Evolutionary conservation across 495 filamentous ascomycete genomes (phyloP), one percentile per base, ranked within the genome.

Genomic region (Talaromyces liani): DNA sequence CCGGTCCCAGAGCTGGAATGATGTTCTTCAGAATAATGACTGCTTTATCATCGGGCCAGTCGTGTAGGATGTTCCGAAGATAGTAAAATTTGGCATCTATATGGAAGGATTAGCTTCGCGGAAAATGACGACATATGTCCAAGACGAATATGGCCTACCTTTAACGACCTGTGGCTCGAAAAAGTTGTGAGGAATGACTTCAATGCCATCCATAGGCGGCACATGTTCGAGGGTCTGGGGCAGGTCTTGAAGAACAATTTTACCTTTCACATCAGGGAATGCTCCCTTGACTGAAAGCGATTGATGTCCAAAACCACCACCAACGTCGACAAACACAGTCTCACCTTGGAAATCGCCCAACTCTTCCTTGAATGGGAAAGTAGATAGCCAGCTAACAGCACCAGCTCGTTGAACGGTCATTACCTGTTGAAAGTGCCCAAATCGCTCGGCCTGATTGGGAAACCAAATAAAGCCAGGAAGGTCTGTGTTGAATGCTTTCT

Each of bases 201-300:
- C 73, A n/a, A 87, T 76, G 0, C 82, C 80, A 2, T 74, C 66
- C n/a, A 75, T 72, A 0, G 68, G 68, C 3, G 72, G 58, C 0
- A 75, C 72, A 7, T 71, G 68, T 9, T 69, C 64, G 9, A 85
- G 66, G 1, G 73, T 74, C 24, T 72, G 65, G 5, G 77, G 70
- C 0, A 81, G 68, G 61, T 88, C 85, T 62, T 88, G 83, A 4
- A 86, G 62, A 7, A 87, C 65, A 29, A 88, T 69, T 14, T 70
- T 70, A 0, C 78, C 80, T 0, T 71, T 63, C 0, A 83, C 62
- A 9, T 74, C 41, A 0, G 78, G 80, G 33, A 72, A 78, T 4
- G 10, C 33, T 47, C 69, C 76, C 47, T 76, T 69, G 39, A 86
- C 76, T 6, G 69, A 69, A 33, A 73, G 68, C 53, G 73, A 74